Base-by-base conservation (phyloP, 345 rosid genomes). In the Salix arbutifolia region DNA sequence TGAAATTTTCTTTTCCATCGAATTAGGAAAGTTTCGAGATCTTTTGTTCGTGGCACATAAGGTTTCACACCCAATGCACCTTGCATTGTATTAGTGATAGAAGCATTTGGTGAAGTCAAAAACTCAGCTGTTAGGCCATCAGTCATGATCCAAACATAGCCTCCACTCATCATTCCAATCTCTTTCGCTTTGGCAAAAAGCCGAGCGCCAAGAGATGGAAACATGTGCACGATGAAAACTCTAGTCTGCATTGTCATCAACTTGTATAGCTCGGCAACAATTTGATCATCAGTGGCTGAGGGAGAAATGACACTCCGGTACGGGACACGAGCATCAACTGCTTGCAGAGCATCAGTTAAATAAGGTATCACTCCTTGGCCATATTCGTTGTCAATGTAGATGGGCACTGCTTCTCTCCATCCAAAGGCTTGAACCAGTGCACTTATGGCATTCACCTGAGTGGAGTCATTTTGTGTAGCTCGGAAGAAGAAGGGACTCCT, bases 101-200 rank as follows among this genome's bases (percentile, higher is more conserved):
- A 65, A 25, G 17, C 35, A 37, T 84, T 42, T 10, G 72, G 48
- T 1, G 93, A 83, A 33, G 84, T 90, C 52, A 91, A 52, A 70
- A 86, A 75, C 11, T 88, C 83, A 53, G 1, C 25, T 13, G 92
- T 86, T 56, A 93, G 86, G 88, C 94, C 92, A 56, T 84, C 85
- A 10, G 89, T 89, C 12, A 92, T 84, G 25, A 93, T 89, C 93
- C 94, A 93, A 60, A 87, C 92, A 72, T 90, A 90, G 11, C 95
- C 98, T 21, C 77, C 69, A 71, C 87, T 83, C 87, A 90, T 78
- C 98, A 93, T 91, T 21, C 95, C 97, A 64, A 88, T 60, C 66
- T 84, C 81, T 11, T 84, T 81, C 0, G 92, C 93, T 73, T 81
- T 86, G n/a, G 70, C 33, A 26, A 89, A 89, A 74, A 85, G 0